These are phyloP conservation scores for Strobilomyces confusus DNA, from an alignment of 768 basidiomycete species.

Conservation along the genomic window DNA sequence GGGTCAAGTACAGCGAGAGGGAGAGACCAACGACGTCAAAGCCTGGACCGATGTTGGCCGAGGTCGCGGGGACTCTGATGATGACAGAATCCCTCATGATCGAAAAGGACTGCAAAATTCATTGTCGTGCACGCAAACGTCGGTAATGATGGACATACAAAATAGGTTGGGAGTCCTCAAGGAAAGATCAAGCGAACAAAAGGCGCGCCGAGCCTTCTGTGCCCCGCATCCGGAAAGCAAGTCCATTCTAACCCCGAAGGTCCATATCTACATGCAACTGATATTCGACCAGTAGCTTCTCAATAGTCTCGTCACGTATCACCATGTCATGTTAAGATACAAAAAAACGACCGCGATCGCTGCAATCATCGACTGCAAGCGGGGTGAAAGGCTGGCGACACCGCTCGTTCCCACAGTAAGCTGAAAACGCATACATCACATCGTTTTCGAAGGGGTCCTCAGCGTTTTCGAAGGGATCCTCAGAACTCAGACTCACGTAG, in stretches of 20 bases:
- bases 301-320: no score
- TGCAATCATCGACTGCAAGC: no score
- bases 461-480: neutral
- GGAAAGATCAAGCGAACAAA: neutral
- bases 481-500: conserved; percentile 30
- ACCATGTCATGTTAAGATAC: no score
- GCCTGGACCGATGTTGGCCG: conserved; percentile 97
- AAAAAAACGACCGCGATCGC: no score
- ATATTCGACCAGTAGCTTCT: no score
- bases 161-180: neutral
- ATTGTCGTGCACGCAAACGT: neutral
- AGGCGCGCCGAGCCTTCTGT: no score
- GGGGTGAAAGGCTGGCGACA: no score
- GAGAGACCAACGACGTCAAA: conserved; percentile 99
- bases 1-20: conserved; percentile 59
- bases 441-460: neutral
- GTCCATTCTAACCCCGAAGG: no score
- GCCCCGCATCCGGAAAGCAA: no score
- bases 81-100: conserved; percentile 40
- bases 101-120: conserved; percentile 4
- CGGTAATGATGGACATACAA: conserved; percentile 4
- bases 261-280: no score
- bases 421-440: conserved; percentile 13
- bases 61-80: conserved; percentile 92
- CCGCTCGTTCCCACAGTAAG: conserved; percentile 21